A percentile compares a stretch with the other conserved stretches of the same genome.
Conservation (phyloP, 2,329 filamentous ascomycete species). For the Alternaria ventricosa region DNA sequence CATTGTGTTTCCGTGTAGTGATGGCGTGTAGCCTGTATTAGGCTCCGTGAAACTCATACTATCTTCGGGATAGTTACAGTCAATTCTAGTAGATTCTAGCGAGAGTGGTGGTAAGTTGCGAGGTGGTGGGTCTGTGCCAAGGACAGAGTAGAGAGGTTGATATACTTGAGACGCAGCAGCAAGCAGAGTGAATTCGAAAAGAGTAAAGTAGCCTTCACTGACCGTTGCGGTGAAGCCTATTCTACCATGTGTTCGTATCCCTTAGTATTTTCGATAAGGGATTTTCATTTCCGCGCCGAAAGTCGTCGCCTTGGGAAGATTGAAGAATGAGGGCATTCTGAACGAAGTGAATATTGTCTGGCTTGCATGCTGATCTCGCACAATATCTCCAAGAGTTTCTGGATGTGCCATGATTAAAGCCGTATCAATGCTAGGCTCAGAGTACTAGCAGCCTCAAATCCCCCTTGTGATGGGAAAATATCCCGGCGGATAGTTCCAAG, state of each 20-base stretch:
- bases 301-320: not conserved
- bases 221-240: not conserved
- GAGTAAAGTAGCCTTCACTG: not conserved
- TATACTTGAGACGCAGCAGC: not conserved
- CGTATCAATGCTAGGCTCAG: not conserved
- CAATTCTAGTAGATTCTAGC: not conserved
- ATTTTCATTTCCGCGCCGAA: not conserved
- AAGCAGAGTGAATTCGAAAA: not conserved
- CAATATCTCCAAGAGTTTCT: not conserved
- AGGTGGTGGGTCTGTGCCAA: not conserved
- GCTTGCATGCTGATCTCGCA: not conserved
- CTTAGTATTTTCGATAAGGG: not conserved
- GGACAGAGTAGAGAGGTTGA: not conserved
- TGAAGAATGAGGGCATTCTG: not conserved
- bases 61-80: not conserved
- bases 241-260: not conserved
- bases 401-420: not conserved
- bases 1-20: not conserved
- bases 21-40: not conserved
- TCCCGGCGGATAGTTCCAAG: not conserved
- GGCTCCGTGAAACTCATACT: not conserved
- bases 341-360: not conserved
- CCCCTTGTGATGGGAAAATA: not conserved
- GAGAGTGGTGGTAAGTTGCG: not conserved
- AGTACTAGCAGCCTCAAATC: not conserved